Base-by-base conservation (phyloP, 768 basidiomycete species). In the Leccinum subgranulosum region DNA sequence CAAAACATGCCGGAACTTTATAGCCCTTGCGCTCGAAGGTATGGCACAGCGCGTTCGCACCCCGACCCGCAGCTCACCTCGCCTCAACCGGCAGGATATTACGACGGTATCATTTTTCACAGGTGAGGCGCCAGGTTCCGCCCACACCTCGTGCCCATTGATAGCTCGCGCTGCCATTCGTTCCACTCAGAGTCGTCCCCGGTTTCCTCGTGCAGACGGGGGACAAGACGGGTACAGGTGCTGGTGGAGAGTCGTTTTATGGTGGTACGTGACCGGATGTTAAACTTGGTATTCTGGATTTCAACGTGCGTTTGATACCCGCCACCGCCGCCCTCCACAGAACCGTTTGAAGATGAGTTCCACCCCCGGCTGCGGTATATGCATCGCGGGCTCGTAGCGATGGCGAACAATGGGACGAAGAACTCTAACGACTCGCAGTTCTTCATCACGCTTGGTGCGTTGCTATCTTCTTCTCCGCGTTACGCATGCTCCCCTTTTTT, bases 141-240 rank as follows among this genome's bases (percentile, higher is more conserved):
- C 39, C 39, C 39, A 9, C 39, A 41, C 39, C 39, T 10, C 39
- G 39, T 41, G 39, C 39, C 10, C n/a, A 41, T 41, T 41, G 39
- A n/a, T n/a, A 41, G 39, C 17, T n/a, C 10, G 39, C 39, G n/a
- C 39, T n/a, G n/a, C n/a, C n/a, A 4, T 41, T n/a, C n/a, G n/a
- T 41, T n/a, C 19, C 21, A 34, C 19, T 0, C 58, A 88, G 89
- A n/a, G 79, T 98, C 39, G 89, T 98, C 2, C 90, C 94, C 1
- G 84, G 86, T 17, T 97, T 98, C 72, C 84, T 98, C 46, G 90
- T 97, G 1, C 97, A 98, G 71, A 94, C 94, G 2, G 96, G 96
- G 17, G 96, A 98, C 70, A 86, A 80, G 63, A 94, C 94, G 0
- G 93, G 94, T 1, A 92, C 92, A 0, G 97, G 97, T 2, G 85